Evolutionary conservation across 768 basidiomycete species (phyloP).

Genomic region (Daedaleopsis nitida): DNA sequence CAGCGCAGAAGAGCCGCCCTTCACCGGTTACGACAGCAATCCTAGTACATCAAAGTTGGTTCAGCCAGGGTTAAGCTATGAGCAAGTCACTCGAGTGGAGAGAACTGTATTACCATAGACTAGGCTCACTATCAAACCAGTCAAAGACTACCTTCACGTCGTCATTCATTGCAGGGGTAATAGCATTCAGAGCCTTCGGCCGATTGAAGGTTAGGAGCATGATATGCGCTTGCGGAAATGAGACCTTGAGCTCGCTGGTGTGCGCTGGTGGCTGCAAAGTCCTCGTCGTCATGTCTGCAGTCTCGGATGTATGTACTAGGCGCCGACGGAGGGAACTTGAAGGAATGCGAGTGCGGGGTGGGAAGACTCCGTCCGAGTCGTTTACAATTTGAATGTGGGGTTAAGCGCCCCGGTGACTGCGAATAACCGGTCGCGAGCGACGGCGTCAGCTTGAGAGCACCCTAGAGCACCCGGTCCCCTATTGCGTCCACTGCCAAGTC

Average conservation of each 20-base stretch:
- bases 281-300: slow-evolving; percentile 1
- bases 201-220: slow-evolving; percentile 65
- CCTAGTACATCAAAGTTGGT: slow-evolving; percentile 42
- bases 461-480: no score
- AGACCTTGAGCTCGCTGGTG: slow-evolving; percentile 40
- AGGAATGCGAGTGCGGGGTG: no score
- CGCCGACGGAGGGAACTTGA: neutral
- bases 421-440: neutral
- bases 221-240: slow-evolving; percentile 52
- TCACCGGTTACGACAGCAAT: slow-evolving; percentile 73
- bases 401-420: neutral
- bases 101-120: slow-evolving; percentile 58
- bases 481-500: no score
- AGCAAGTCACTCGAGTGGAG: neutral
- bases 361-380: neutral
- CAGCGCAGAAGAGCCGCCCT: slow-evolving; percentile 76
- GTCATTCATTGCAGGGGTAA: slow-evolving; percentile 58
- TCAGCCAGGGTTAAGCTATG: neutral
- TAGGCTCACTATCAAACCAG: slow-evolving; percentile 76
- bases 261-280: slow-evolving; percentile 29
- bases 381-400: neutral
- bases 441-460: neutral
- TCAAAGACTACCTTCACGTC: slow-evolving; percentile 56
- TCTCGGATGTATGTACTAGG: no score
- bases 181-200: slow-evolving; percentile 71